Evolutionary conservation across 2,329 filamentous ascomycete species (phyloP).

Genomic region (Trichoderma simmonsii): DNA sequence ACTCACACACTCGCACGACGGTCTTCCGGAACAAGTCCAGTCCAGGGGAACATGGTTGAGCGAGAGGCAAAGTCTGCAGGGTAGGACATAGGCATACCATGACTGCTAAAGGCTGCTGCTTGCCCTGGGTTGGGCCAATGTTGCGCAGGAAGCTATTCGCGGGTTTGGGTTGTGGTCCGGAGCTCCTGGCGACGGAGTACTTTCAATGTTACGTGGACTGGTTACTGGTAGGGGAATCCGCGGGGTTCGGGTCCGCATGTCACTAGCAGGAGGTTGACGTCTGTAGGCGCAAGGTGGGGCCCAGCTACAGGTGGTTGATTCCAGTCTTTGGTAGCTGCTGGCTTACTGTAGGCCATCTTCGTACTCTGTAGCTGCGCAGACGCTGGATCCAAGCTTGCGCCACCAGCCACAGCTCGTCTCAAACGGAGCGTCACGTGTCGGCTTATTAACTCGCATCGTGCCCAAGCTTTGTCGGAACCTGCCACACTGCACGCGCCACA

Average conservation of each 20-base stretch:
- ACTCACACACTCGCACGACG: background rate
- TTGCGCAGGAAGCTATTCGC: conserved; percentile 11
- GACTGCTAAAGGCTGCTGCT: conserved; percentile 13
- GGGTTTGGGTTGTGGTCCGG: conserved; percentile 1
- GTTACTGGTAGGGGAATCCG: conserved; percentile 5
- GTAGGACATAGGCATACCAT: conserved; percentile 1
- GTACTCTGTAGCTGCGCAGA: background rate
- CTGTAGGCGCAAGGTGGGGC: conserved; percentile 15
- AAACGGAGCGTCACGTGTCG: background rate
- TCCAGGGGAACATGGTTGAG: too few relatives aligned
- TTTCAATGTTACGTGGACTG: background rate
- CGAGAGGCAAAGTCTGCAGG: background rate
- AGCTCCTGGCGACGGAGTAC: background rate
- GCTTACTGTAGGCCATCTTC: background rate
- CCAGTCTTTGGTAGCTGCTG: background rate
- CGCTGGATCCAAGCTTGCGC: background rate
- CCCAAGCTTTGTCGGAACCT: background rate
- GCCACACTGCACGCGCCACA: background rate
- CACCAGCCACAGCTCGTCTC: background rate
- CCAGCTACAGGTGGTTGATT: background rate
- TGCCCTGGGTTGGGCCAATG: conserved; percentile 7
- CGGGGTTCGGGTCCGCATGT: conserved; percentile 12
- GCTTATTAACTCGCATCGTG: background rate
- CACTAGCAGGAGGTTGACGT: conserved; percentile 16
- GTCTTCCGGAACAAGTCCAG: background rate